Evolutionary conservation across 441 rosid genomes (phyloP).

Genomic region (Pelargonium fulgidum): DNA sequence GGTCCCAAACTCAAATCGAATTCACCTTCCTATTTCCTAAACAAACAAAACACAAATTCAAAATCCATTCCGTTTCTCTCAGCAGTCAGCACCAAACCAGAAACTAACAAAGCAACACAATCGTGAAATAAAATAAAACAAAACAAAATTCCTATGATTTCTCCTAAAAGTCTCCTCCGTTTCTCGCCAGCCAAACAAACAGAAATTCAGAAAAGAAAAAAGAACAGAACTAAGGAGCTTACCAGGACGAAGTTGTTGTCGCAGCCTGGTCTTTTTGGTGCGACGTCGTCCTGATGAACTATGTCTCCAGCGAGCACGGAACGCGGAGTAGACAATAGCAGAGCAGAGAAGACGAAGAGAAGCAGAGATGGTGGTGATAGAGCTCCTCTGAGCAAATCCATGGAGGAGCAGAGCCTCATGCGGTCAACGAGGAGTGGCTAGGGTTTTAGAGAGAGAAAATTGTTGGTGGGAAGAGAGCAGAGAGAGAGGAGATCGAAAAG

Average conservation of each 20-base stretch:
- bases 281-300: constrained; percentile 44
- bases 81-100: not conserved
- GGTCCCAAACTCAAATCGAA: not conserved
- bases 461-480: not conserved
- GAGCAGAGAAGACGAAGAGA: constrained; percentile 11
- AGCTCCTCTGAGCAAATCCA: constrained; percentile 18
- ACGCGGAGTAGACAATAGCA: constrained; percentile 29
- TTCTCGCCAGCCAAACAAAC: not conserved
- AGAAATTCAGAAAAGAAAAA: not conserved
- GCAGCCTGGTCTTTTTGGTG: constrained; percentile 49
- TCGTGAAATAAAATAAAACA: not conserved
- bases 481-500: not conserved
- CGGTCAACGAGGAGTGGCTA: not conserved
- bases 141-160: not conserved
- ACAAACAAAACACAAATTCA: not conserved
- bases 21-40: not conserved
- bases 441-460: constrained; percentile 18
- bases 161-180: not conserved
- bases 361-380: too few relatives aligned
- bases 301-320: constrained; percentile 48
- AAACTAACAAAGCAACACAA: not conserved
- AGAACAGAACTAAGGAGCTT: not conserved
- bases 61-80: not conserved
- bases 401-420: not conserved
- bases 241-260: constrained; percentile 56